phyloP scores from a whole-genome alignment of 2,329 filamentous ascomycete genomes.

The Alternaria conjuncta region DNA sequence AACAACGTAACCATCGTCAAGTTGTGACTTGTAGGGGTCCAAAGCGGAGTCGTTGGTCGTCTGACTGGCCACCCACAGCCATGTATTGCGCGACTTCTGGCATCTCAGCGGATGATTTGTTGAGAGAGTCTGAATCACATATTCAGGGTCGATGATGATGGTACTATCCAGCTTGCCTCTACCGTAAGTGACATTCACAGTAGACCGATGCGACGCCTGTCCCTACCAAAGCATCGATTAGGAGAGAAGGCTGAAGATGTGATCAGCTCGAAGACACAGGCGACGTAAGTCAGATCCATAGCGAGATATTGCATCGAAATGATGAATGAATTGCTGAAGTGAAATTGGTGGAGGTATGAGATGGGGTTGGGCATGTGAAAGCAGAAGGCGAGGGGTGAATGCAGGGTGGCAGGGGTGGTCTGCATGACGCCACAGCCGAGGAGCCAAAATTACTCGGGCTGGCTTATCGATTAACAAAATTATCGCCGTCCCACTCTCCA shows the following conservation, averaged over 20 bases:
- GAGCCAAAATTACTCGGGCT: constrained; percentile 16
- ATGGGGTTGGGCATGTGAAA: not conserved
- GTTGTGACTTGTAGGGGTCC: not conserved
- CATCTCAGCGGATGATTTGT: not conserved
- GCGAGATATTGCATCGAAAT: too few species aligned
- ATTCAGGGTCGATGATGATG: not conserved
- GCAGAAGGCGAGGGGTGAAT: not conserved
- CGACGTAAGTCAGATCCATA: too few species aligned
- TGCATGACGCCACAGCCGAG: constrained; percentile 29
- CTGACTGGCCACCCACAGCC: not conserved
- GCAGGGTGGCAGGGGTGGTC: not conserved
- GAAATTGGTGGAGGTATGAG: not conserved
- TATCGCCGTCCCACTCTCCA: constrained; percentile 30
- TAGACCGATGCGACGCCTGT: not conserved
- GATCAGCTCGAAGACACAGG: not conserved
- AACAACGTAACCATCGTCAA: not conserved
- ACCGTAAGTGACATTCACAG: not conserved
- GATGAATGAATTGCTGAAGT: not conserved
- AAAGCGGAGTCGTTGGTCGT: not conserved
- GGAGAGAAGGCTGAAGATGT: not conserved
- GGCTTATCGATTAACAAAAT: constrained; percentile 27
- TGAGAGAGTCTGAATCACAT: not conserved
- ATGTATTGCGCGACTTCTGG: not conserved
- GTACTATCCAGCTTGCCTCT: not conserved
- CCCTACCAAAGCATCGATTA: not conserved